Conservation (phyloP, 23 red algal species). For the Gracilariopsis chorda region DNA sequence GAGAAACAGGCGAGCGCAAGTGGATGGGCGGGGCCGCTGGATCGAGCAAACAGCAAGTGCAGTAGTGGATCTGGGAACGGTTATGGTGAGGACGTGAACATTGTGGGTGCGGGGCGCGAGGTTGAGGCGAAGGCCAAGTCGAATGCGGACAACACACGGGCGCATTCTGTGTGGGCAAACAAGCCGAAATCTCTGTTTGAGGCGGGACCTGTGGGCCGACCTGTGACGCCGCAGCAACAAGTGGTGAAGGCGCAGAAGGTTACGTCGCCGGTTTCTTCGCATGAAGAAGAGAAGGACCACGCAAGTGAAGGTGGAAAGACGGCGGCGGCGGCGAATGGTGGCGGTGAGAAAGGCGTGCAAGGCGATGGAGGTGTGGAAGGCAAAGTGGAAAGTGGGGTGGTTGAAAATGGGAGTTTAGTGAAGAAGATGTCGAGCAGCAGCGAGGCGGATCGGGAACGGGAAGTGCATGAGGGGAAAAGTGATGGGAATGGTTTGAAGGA, state of each 20-base stretch:
- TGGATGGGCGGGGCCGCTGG: neutral
- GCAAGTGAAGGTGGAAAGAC: neutral
- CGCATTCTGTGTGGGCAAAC: slow-evolving; percentile 62
- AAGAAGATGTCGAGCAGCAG: neutral
- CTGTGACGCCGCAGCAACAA: neutral
- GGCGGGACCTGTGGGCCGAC: neutral
- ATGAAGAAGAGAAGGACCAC: neutral
- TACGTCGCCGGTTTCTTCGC: neutral
- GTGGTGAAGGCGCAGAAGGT: neutral
- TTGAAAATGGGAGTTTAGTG: neutral
- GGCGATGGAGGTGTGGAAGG: neutral
- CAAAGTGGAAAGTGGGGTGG: neutral
- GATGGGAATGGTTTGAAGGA: neutral
- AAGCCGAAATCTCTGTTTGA: slow-evolving; percentile 62
- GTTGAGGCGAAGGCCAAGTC: neutral
- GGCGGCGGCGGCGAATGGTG: neutral
- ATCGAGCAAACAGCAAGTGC: neutral
- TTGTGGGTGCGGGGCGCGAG: neutral
- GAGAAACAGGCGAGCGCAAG: neutral
- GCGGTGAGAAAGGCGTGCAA: neutral
- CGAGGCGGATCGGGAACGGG: neutral
- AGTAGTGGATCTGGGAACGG: neutral
- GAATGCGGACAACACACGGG: neutral
- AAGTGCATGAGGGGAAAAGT: neutral
- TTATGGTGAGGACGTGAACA: neutral